Evolutionary conservation across 129 eudicot species (phyloP), one percentile per base, ranked within the genome.

Genomic region (Ambrosia artemisiifolia): DNA sequence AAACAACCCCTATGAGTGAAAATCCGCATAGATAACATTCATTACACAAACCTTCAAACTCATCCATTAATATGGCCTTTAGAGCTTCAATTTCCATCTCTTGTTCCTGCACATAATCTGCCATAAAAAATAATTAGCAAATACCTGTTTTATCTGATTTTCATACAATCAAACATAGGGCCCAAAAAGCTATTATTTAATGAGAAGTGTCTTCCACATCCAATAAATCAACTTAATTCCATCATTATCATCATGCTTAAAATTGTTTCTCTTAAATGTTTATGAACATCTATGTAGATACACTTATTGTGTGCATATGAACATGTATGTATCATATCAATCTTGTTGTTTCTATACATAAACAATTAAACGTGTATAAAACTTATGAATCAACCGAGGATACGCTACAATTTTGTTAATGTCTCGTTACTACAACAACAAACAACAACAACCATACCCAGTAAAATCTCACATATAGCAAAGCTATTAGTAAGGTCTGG

Each of bases 31-130:
- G 19, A 9, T 47, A 28, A 14, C 44, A 43, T 33, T 70, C 34
- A 30, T 70, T 44, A 42, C 35, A 24, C 78, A 46, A 50, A 89
- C 96, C 98, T 82, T 84, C 83, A 50, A 93, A 89, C 2, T 93
- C 96, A 67, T 93, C 98, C 92, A 82, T 82, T 50, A 93, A 87
- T 51, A 89, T 93, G 61, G 98, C 96, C 57, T 82, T 85, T 51
- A 93, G 64, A 54, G 96, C 98, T 73, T 93, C 98, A 10, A 93
- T 82, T 85, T 93, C 96, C 96, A 89, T 93, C 83, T 93, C 98
- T 85, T 93, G 98, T 76, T 93, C 98, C 85, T 83, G 96, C 83
- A 72, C 79, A 74, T 93, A 73, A 79, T 89, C 98, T 89, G 82
- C 61, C 65, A 49, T 30, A 75, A 61, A 11, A 7, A 56, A 11